phyloP scores from a whole-genome alignment of 2,329 filamentous ascomycete genomes.

The Metarhizium album region DNA sequence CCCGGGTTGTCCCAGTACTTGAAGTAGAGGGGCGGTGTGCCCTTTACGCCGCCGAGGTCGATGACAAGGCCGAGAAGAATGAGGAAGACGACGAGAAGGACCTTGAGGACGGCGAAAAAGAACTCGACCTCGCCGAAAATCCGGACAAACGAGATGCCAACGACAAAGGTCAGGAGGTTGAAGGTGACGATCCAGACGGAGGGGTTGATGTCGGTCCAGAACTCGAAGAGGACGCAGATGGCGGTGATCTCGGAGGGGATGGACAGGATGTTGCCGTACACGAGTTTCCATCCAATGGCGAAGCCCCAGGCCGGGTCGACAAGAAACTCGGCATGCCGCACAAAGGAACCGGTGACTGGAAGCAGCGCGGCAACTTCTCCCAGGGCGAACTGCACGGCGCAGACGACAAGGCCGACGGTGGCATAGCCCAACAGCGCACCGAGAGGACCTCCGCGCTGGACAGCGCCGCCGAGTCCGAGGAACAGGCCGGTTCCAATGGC shows the following conservation, averaged over 20 bases:
- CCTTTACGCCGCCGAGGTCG: constrained; percentile 50
- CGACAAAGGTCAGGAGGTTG: constrained; percentile 40
- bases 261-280: constrained; percentile 43
- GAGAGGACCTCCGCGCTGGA: constrained; percentile 38
- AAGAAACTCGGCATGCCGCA: constrained; percentile 48
- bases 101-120: constrained; percentile 41
- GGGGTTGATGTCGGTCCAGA: constrained; percentile 49
- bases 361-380: constrained; percentile 50
- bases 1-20: constrained; percentile 59
- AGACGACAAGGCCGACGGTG: constrained; percentile 45
- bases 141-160: constrained; percentile 47
- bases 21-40: constrained; percentile 51
- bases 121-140: constrained; percentile 51
- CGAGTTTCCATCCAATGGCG: constrained; percentile 42
- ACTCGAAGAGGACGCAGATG: constrained; percentile 50
- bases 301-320: constrained; percentile 51
- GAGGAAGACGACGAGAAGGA: constrained; percentile 50
- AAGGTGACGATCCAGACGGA: constrained; percentile 39
- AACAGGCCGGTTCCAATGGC: constrained; percentile 52
- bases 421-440: constrained; percentile 40
- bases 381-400: constrained; percentile 46
- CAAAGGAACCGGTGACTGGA: constrained; percentile 53
- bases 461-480: constrained; percentile 44
- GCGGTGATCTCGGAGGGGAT: constrained; percentile 53
- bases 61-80: constrained; percentile 52